phyloP scores from a whole-genome alignment of 805 yeast genomes.

The Pichia deserticola region DNA sequence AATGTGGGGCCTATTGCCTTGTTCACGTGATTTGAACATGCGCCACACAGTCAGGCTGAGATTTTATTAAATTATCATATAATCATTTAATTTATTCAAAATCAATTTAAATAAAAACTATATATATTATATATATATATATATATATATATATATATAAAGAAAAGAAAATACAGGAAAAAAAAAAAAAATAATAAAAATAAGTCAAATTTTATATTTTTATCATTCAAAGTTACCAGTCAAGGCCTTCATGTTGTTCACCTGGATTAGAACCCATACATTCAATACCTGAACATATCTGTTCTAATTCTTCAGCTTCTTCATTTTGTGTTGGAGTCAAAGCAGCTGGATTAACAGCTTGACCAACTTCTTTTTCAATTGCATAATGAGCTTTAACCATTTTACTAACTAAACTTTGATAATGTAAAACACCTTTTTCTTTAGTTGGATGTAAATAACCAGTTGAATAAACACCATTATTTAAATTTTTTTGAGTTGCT shows the following conservation, averaged over 20 bases:
- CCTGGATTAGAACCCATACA: conserved; percentile 39
- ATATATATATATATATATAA: too few species aligned
- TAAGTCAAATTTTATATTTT: too few species aligned
- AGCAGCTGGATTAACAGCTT: conserved; percentile 44
- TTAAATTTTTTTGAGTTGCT: conserved; percentile 52
- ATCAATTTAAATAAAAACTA: too few species aligned
- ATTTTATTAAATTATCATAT: too few species aligned
- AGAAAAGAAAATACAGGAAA: too few species aligned
- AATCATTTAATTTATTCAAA: too few species aligned
- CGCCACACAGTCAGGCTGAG: too few species aligned
- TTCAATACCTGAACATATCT: conserved; percentile 42
- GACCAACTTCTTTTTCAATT: conserved; percentile 38
- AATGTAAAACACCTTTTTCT: conserved; percentile 52
- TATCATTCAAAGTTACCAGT: conserved; percentile 16
- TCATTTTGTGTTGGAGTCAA: conserved; percentile 34
- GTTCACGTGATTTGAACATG: too few species aligned
- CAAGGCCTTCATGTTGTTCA: conserved; percentile 21
- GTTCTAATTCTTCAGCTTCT: conserved; percentile 43
- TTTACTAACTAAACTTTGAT: conserved; percentile 47
- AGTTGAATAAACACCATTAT: conserved; percentile 51
- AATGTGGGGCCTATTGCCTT: too few species aligned
- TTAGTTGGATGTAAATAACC: conserved; percentile 54
- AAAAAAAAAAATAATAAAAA: too few species aligned
- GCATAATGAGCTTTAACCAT: conserved; percentile 51
- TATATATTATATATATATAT: too few species aligned